These are phyloP conservation scores for Phyllosticta citriasiana DNA, from an alignment of 2,329 filamentous ascomycete genomes.

Conservation along the genomic window DNA sequence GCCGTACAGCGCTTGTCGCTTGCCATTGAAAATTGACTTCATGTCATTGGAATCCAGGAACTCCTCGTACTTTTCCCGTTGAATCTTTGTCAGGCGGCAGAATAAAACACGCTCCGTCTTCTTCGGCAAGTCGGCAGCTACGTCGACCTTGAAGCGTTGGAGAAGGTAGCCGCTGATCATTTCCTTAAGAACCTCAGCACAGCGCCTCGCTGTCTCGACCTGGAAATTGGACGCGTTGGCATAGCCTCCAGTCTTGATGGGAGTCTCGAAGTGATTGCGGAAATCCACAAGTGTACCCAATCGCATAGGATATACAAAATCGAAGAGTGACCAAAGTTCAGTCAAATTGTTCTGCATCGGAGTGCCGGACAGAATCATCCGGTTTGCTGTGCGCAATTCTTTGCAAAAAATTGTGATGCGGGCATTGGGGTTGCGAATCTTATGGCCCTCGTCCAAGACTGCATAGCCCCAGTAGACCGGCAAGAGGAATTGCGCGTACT, in stretches of 20 bases:
- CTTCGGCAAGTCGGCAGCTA: conserved; percentile 84
- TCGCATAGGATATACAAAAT: conserved; percentile 95
- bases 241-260: conserved; percentile 87
- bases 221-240: conserved; percentile 90
- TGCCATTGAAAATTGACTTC: conserved; percentile 65
- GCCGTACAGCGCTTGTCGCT: conserved; percentile 72
- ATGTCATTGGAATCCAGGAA: conserved; percentile 81
- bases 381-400: conserved; percentile 78
- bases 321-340: conserved; percentile 94
- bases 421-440: conserved; percentile 93
- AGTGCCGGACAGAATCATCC: conserved; percentile 88
- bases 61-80: conserved; percentile 68
- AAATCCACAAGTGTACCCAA: conserved; percentile 87
- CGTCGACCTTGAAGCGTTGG: conserved; percentile 86
- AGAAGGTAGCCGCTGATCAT: conserved; percentile 88
- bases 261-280: conserved; percentile 82
- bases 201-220: conserved; percentile 88
- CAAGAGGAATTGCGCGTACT: conserved; percentile 73
- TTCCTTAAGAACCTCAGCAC: conserved; percentile 86
- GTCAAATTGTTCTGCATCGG: conserved; percentile 96
- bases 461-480: conserved; percentile 86
- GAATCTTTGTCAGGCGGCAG: conserved; percentile 75
- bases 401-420: conserved; percentile 94
- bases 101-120: conserved; percentile 96
- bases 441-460: conserved; percentile 93